Conservation (phyloP, 2,329 filamentous ascomycete genomes). For the Diaporthe australafricana region DNA sequence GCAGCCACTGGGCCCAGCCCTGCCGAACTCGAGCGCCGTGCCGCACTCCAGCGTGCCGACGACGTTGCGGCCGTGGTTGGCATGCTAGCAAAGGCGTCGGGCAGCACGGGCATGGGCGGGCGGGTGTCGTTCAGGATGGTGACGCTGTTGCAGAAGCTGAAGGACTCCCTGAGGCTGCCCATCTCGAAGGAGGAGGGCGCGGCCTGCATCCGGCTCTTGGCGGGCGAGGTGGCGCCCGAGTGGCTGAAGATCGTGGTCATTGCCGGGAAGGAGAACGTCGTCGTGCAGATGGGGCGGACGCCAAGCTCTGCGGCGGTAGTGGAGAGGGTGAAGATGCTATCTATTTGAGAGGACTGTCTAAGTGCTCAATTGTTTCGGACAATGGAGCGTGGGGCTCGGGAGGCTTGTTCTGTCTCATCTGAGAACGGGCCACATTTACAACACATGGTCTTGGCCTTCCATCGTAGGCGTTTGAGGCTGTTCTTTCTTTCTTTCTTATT, state of each 20-base stretch:
- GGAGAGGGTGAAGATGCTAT: conserved; percentile 43
- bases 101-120: conserved; percentile 59
- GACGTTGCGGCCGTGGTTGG: conserved; percentile 76
- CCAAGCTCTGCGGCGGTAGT: conserved; percentile 26
- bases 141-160: conserved; percentile 71
- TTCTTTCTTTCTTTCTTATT: no score
- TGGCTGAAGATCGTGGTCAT: conserved; percentile 66
- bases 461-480: background rate
- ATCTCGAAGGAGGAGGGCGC: conserved; percentile 65
- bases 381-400: background rate
- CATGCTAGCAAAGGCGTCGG: conserved; percentile 68
- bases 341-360: conserved; percentile 36
- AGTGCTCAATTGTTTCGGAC: background rate
- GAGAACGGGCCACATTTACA: background rate
- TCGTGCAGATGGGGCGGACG: conserved; percentile 57
- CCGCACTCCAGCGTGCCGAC: conserved; percentile 74
- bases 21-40: conserved; percentile 68
- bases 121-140: conserved; percentile 75
- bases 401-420: background rate
- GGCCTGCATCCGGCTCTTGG: conserved; percentile 62
- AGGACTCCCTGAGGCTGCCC: conserved; percentile 72
- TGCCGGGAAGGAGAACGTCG: conserved; percentile 66
- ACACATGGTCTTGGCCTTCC: background rate
- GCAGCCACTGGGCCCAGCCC: conserved; percentile 59
- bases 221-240: conserved; percentile 65